Evolutionary conservation across 768 basidiomycete species (phyloP), one percentile per base, ranked within the genome.

Genomic region (Lactifluus rugatus): DNA sequence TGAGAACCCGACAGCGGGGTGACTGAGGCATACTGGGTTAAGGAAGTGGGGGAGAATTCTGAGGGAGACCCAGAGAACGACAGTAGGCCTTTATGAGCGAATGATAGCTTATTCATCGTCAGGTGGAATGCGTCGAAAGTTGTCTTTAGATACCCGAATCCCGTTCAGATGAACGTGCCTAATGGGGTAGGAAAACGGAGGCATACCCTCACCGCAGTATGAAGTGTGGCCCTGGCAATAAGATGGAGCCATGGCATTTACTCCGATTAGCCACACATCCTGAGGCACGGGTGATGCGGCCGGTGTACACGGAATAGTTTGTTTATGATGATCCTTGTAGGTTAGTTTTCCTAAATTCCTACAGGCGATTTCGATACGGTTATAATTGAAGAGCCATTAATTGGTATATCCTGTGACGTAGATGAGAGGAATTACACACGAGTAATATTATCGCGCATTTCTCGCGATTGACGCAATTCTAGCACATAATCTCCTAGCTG

Each of bases 1-100:
- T 74, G 62, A 79, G 68, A 7, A 75, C 66, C 11, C 60, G 49
- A 41, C 61, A 64, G 17, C 57, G 53, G 10, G 61, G 57, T 1
- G 56, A 44, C 2, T 41, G 39, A n/a, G 57, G 36, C 63, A 62
- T 64, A 34, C 2, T 36, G 2, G 1, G 8, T 2, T 14, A 42
- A 19, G 19, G 42, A 5, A 19, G 37, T 34, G 8, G 57, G 17
- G 5, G 4, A 17, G 8, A 17, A 9, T 26, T 36, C 31, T n/a
- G 49, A 23, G 25, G 34, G 26, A 37, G 8, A n/a, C 5, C 8
- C 6, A 26, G 46, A n/a, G 19, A 28, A 23, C 11, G 10, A 21
- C 21, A 13, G 6, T 21, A n/a, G 32, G 17, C 36, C 46, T 60
- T 51, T 60, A 60, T 49, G 19, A 39, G 21, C 21, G 16, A 9